phyloP scores from a whole-genome alignment of 2,329 filamentous ascomycete species.

The Hypocreales sp. region DNA sequence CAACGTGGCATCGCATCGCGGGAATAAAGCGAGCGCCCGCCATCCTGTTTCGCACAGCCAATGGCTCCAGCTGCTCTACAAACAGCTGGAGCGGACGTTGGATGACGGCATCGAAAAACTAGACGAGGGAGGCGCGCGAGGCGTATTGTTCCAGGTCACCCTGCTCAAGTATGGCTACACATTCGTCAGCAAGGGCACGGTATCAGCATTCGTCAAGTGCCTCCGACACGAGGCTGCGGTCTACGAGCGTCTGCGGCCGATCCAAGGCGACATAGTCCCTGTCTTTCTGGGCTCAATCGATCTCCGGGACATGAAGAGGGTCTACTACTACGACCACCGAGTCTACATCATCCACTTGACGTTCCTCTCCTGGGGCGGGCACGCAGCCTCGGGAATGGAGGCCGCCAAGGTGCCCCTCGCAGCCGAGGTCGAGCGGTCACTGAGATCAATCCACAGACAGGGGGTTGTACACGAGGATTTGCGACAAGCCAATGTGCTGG shows the following conservation, averaged over 20 bases:
- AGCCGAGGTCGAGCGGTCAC: conserved; percentile 4
- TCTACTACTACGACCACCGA: conserved; percentile 16
- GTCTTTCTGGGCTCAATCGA: conserved; percentile 22
- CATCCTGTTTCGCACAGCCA: conserved; percentile 14
- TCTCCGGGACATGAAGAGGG: conserved; percentile 14
- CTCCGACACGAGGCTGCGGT: conserved; percentile 19
- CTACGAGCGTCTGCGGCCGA: conserved; percentile 15
- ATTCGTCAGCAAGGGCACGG: conserved; percentile 24
- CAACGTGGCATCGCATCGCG: conserved; percentile 11
- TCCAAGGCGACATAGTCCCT: conserved; percentile 19
- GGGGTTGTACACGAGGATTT: conserved; percentile 13
- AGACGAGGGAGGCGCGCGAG: conserved; percentile 14
- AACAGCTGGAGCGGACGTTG: conserved; percentile 14
- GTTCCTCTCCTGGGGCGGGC: not conserved
- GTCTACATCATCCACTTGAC: conserved; percentile 17
- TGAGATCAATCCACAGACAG: conserved; percentile 9
- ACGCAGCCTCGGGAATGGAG: not conserved
- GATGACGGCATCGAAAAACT: conserved; percentile 15
- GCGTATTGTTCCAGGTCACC: conserved; percentile 25
- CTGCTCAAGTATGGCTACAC: conserved; percentile 25
- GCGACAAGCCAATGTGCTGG: conserved; percentile 11
- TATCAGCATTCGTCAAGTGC: conserved; percentile 13
- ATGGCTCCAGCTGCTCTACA: conserved; percentile 14
- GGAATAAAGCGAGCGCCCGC: not conserved
- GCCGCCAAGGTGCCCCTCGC: not conserved